phyloP scores from a whole-genome alignment of 768 basidiomycete genomes.

The Leccinellum albellum region DNA sequence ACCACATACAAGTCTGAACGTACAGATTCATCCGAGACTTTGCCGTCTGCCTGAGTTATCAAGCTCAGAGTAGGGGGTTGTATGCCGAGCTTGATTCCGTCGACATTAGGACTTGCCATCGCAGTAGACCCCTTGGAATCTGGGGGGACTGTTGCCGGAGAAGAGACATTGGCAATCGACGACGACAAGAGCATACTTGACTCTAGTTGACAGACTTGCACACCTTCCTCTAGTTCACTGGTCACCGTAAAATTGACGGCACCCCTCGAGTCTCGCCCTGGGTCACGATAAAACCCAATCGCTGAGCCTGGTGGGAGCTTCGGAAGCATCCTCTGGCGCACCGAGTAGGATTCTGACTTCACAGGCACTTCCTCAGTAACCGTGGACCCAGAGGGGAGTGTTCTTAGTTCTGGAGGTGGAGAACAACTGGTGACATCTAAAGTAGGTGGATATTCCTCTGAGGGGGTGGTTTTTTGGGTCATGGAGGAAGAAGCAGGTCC shows the following conservation, averaged over 20 bases:
- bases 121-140: constrained; percentile 6
- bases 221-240: constrained; percentile 61
- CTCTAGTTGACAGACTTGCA: constrained; percentile 8
- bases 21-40: constrained; percentile 54
- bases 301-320: constrained; percentile 71
- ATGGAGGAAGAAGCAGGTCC: constrained; percentile 20
- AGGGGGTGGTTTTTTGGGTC: constrained; percentile 3
- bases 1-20: constrained; percentile 22
- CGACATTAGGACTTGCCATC: constrained; percentile 7
- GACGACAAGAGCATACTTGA: constrained; percentile 26
- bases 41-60: constrained; percentile 41
- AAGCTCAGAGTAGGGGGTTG: constrained; percentile 18
- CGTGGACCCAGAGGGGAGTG: constrained; percentile 24
- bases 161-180: constrained; percentile 11
- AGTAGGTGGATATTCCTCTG: constrained; percentile 15
- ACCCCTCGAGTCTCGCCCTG: constrained; percentile 44
- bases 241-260: constrained; percentile 72
- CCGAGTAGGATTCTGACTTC: constrained; percentile 23
- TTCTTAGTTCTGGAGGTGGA: constrained; percentile 50
- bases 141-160: constrained; percentile 5
- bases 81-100: constrained; percentile 5
- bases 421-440: constrained; percentile 64
- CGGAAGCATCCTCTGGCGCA: constrained; percentile 53
- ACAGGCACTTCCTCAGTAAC: constrained; percentile 33
- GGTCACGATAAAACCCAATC: constrained; percentile 71